Evolutionary conservation across 192 early-diverging fungal genomes (phyloP).

Genomic region (Backusella parvicylindrica): DNA sequence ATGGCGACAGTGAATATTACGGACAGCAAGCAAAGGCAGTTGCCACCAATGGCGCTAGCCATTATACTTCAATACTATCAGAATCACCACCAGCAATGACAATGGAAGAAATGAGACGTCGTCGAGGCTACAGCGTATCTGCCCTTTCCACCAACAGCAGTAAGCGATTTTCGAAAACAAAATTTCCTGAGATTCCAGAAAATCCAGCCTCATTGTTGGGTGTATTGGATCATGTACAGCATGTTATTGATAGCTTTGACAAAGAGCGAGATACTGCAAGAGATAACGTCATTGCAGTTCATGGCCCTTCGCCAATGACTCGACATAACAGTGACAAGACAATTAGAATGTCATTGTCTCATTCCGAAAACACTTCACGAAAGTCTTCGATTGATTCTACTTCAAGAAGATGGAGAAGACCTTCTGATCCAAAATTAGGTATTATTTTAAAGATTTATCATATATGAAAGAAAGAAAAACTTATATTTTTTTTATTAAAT

Average conservation of each 20-base stretch:
- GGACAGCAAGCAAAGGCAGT: conserved; percentile 10
- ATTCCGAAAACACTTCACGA: background rate
- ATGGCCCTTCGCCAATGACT: background rate
- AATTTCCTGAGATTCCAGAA: background rate
- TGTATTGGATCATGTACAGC: conserved; percentile 31
- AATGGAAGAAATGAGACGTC: background rate
- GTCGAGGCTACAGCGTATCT: conserved; percentile 4
- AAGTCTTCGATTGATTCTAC: background rate
- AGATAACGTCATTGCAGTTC: conserved; percentile 31
- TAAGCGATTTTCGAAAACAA: background rate
- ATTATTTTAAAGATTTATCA: background rate
- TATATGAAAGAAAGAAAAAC: background rate
- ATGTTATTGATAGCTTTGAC: conserved; percentile 32
- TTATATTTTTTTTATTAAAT: background rate
- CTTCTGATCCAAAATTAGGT: conserved; percentile 8
- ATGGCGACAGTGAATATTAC: conserved; percentile 6
- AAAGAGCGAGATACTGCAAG: conserved; percentile 34
- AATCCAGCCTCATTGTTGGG: background rate
- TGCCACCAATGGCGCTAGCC: background rate
- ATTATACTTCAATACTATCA: background rate
- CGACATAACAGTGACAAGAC: conserved; percentile 1
- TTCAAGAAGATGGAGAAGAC: conserved; percentile 1
- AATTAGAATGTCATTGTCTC: background rate
- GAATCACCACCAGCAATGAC: background rate
- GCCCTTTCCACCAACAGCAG: background rate